These are phyloP conservation scores for Stephania yunnanensis DNA, from an alignment of 164 flowering plant species.

Conservation along the genomic window DNA sequence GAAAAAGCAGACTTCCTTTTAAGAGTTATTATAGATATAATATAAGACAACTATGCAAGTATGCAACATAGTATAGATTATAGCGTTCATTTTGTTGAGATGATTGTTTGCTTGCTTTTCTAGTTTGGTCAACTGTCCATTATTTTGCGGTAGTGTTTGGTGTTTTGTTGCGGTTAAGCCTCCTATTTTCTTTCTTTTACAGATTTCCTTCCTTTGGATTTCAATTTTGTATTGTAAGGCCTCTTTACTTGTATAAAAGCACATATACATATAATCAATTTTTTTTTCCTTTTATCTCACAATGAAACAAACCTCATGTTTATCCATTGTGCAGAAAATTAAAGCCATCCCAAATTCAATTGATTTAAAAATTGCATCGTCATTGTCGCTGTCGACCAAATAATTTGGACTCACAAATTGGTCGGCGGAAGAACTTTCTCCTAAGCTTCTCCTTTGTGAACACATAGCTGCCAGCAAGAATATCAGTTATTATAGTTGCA, in stretches of 20 bases:
- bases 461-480: slow-evolving; percentile 88
- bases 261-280: background rate
- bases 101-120: too few species aligned
- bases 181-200: too few species aligned
- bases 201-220: too few species aligned
- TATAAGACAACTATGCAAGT: too few species aligned
- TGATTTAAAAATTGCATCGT: background rate
- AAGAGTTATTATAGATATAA: too few species aligned
- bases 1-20: background rate
- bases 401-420: slow-evolving; percentile 55
- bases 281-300: background rate
- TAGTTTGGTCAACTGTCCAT: too few species aligned
- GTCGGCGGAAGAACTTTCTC: slow-evolving; percentile 76
- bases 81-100: too few species aligned
- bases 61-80: too few species aligned
- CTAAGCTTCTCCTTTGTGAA: slow-evolving; percentile 57
- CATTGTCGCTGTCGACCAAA: slow-evolving; percentile 2
- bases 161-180: too few species aligned
- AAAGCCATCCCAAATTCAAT: background rate
- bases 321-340: background rate
- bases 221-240: too few species aligned
- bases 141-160: too few species aligned
- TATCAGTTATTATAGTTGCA: slow-evolving; percentile 92
- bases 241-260: too few species aligned
- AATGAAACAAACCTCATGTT: background rate